A percentile compares a stretch with the other conserved stretches of the same genome.
phyloP scores from a whole-genome alignment of 2,329 filamentous ascomycete species.

The Cladorrhinum sp. region DNA sequence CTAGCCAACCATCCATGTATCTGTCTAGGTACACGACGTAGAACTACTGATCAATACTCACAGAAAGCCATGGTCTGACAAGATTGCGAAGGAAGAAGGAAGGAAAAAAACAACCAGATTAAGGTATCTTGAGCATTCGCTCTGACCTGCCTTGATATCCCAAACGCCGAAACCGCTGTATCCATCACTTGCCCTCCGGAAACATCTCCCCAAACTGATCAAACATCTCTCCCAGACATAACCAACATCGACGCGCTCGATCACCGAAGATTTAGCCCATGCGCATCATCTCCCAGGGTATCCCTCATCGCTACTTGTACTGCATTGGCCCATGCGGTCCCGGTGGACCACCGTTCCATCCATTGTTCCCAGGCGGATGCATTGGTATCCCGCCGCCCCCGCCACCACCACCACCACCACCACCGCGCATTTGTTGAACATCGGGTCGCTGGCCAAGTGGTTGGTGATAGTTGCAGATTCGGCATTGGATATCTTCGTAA shows the following conservation, averaged over 20 bases:
- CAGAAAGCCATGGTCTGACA: no score
- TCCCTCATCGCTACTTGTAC: constrained; percentile 20
- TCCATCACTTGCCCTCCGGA: neutral
- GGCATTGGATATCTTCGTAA: constrained; percentile 68
- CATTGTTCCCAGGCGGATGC: constrained; percentile 35
- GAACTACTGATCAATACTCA: no score
- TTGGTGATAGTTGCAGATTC: constrained; percentile 74
- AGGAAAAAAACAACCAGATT: neutral
- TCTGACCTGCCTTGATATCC: neutral
- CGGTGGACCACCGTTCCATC: constrained; percentile 28
- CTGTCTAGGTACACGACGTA: no score
- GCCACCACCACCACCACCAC: constrained; percentile 34
- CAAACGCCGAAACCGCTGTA: neutral
- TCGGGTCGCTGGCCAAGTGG: constrained; percentile 57
- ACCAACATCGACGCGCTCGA: neutral
- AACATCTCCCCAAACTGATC: neutral
- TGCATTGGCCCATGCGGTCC: constrained; percentile 30
- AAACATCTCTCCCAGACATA: neutral
- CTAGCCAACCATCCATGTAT: no score
- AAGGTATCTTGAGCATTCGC: neutral
- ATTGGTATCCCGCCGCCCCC: constrained; percentile 36
- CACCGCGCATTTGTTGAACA: constrained; percentile 50
- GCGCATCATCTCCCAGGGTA: neutral
- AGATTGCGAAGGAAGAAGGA: no score
- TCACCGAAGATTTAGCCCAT: neutral